A percentile compares a stretch with the other conserved stretches of the same genome.
phyloP scores from a whole-genome alignment of 495 filamentous ascomycete genomes.

The Pseudomonodictys pantanalensis region DNA sequence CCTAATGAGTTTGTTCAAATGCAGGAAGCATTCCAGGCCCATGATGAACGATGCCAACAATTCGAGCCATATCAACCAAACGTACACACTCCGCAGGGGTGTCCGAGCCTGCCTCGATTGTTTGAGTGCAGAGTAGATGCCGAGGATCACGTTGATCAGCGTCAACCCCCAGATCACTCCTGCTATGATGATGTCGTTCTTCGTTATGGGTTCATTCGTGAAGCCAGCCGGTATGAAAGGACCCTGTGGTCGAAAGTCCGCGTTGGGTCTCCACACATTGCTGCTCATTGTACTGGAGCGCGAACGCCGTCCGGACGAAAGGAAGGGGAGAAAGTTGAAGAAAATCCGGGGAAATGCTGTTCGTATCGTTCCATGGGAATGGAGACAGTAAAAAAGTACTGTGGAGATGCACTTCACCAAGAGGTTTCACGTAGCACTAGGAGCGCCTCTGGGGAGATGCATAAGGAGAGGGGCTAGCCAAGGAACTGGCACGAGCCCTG shows the following conservation, averaged over 20 bases:
- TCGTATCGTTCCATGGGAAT: no score
- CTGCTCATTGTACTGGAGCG: constrained; percentile 12
- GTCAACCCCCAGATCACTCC: constrained; percentile 3
- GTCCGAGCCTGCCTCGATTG: constrained; percentile 4
- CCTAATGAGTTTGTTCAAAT: constrained; percentile 15
- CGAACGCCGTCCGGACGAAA: no score
- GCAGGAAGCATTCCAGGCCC: constrained; percentile 16
- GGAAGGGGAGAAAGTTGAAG: no score
- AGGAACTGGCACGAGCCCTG: no score
- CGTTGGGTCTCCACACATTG: constrained; percentile 8
- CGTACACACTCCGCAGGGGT: constrained; percentile 18
- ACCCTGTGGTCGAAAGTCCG: constrained; percentile 13
- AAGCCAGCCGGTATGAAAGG: constrained; percentile 10
- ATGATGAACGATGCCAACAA: constrained; percentile 18
- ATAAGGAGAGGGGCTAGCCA: no score
- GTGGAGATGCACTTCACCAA: no score
- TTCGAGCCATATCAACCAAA: constrained; percentile 27
- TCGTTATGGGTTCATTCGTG: constrained; percentile 4
- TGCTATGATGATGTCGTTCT: constrained; percentile 15
- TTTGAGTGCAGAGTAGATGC: not conserved
- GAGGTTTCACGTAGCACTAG: no score
- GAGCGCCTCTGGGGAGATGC: no score
- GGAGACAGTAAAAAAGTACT: no score
- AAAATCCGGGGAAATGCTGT: no score
- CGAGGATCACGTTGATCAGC: not conserved